These are phyloP conservation scores for Saprolegnia parasitica DNA, from an alignment of 352 stramenopile genomes.

Conservation along the genomic window DNA sequence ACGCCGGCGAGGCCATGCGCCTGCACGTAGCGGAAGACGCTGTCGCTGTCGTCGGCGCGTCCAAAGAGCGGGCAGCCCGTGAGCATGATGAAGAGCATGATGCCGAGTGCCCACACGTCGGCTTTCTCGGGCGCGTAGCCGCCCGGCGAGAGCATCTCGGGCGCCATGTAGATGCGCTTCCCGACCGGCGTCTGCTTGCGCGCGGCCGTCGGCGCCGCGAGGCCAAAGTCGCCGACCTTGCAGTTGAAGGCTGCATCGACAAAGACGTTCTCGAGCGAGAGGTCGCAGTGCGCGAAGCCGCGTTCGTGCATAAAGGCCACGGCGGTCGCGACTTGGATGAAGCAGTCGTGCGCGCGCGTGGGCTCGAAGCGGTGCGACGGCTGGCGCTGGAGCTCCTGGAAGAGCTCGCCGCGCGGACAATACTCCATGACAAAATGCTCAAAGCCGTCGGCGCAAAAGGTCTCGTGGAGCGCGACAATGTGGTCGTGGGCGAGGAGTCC, in stretches of 20 bases:
- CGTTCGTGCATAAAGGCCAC: slow-evolving; percentile 23
- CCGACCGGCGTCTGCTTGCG: background rate
- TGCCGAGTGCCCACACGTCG: slow-evolving; percentile 29
- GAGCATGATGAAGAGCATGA: slow-evolving; percentile 29
- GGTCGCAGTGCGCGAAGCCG: slow-evolving; percentile 26
- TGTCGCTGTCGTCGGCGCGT: background rate
- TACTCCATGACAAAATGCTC: slow-evolving; percentile 50
- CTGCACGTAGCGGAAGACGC: slow-evolving; percentile 23
- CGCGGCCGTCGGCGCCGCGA: background rate
- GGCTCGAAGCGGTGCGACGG: slow-evolving; percentile 7
- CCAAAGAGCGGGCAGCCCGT: slow-evolving; percentile 25
- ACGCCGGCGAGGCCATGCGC: slow-evolving; percentile 5
- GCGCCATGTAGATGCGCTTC: slow-evolving; percentile 28
- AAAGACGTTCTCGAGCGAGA: slow-evolving; percentile 29
- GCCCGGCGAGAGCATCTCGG: slow-evolving; percentile 14
- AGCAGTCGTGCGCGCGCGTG: slow-evolving; percentile 32
- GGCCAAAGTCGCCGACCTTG: slow-evolving; percentile 30
- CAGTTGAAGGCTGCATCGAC: slow-evolving; percentile 14
- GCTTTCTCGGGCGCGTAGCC: slow-evolving; percentile 22
- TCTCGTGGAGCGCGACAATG: slow-evolving; percentile 43
- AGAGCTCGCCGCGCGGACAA: slow-evolving; percentile 22
- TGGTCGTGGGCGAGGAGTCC: slow-evolving; percentile 37
- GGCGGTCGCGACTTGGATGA: slow-evolving; percentile 10
- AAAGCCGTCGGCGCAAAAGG: slow-evolving; percentile 41
- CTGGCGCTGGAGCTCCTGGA: slow-evolving; percentile 17